These are phyloP conservation scores for Biscogniauxia sp. DNA, from an alignment of 2,329 filamentous ascomycete genomes.

Conservation along the genomic window DNA sequence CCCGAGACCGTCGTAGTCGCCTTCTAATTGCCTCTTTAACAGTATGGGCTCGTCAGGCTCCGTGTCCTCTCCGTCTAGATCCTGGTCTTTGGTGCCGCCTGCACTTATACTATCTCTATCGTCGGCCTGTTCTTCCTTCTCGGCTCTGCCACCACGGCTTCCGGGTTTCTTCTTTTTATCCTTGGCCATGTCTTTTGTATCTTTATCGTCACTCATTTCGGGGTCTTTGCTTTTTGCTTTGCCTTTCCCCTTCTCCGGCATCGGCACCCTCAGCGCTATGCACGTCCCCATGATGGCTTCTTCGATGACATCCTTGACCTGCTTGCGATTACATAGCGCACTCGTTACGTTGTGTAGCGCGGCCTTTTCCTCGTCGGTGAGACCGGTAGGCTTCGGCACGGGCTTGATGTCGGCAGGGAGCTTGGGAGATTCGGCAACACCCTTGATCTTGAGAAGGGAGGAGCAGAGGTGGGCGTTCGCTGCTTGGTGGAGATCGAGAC, in stretches of 20 bases:
- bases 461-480: conserved; percentile 56
- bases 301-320: conserved; percentile 49
- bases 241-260: conserved; percentile 42
- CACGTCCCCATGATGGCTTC: conserved; percentile 51
- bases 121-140: conserved; percentile 26
- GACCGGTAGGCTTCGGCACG: conserved; percentile 45
- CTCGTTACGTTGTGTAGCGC: conserved; percentile 61
- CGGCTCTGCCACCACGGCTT: conserved; percentile 2
- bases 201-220: conserved; percentile 9
- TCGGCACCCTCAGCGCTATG: conserved; percentile 44
- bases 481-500: conserved; percentile 56
- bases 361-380: conserved; percentile 50
- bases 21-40: conserved; percentile 34
- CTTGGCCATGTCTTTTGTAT: conserved; percentile 13
- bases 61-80: conserved; percentile 21
- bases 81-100: conserved; percentile 17
- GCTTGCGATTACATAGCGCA: conserved; percentile 50
- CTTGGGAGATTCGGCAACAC: conserved; percentile 48
- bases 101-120: conserved; percentile 13
- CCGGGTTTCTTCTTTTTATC: conserved; percentile 32
- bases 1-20: conserved; percentile 32
- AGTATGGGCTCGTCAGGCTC: conserved; percentile 26
- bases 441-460: conserved; percentile 52
- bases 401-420: conserved; percentile 49
- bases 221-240: conserved; percentile 24